Base-by-base conservation (phyloP, 139 green algal genomes). In the Chlamydomonas schloesseri region DNA sequence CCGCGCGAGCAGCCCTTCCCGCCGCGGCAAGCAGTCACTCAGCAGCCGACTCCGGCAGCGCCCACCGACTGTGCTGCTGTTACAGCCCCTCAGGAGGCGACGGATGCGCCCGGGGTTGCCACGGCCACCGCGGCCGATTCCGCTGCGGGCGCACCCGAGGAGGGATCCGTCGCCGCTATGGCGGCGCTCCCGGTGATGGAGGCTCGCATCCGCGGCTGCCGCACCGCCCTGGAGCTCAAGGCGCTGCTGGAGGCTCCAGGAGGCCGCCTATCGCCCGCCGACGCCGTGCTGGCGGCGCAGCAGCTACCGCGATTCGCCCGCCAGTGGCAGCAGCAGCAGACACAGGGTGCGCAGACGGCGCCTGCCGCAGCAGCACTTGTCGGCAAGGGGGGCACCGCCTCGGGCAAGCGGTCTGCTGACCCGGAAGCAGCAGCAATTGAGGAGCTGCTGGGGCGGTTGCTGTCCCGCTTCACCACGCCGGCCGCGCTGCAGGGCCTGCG, bases 261-360 rank as follows among this genome's bases (percentile, higher is more conserved):
- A 34, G 77, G 65, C 46, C 28, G 78, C 1, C 78, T 84, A 42
- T 36, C 15, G 34, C 64, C 64, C 13, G 31, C 29, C 15, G 42
- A 53, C 15, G 64, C 42, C 33, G 78, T 84, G 46, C 28, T 84
- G 37, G 78, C 46, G 31, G 78, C 78, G 64, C 62, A 84, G 62
- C 78, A 84, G 64, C 64, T 84, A 18, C 78, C 78, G 29, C 37
- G 78, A 46, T 37, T 84, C 17, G 78, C n/a, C 17, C 64, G 78
- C 6, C 42, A 31, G 42, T 17, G 10, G 62, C 34, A 42, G n/a
- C 64, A 42, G n/a, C 64, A 75, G 64, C 46, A 29, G 78, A n/a
- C 50, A 64, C 78, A 84, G 62, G 42, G 5, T 2, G 34, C 68
- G 37, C 18, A 33, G 42, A 5, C 42, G 42, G 6, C 42, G 42